These are phyloP conservation scores for Chrysoporthe austroafricana DNA, from an alignment of 2,329 filamentous ascomycete genomes.

Conservation along the genomic window DNA sequence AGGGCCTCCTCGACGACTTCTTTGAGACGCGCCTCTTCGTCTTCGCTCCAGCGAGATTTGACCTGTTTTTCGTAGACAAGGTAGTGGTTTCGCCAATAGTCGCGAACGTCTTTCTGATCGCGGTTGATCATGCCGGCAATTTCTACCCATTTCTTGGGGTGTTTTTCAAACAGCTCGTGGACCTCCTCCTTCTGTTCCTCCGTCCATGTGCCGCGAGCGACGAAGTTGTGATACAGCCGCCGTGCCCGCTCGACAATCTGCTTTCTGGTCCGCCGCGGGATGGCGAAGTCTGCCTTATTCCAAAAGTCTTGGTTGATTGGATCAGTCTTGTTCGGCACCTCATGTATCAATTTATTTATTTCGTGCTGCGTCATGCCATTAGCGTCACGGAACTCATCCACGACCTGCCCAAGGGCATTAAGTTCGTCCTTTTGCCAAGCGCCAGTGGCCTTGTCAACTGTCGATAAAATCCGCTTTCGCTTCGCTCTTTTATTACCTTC, in stretches of 20 bases:
- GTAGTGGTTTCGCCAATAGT: slow-evolving; percentile 72
- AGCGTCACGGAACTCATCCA: slow-evolving; percentile 50
- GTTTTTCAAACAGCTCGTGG: slow-evolving; percentile 46
- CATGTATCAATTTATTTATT: slow-evolving; percentile 45
- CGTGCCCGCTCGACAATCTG: slow-evolving; percentile 62
- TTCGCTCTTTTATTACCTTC: neutral
- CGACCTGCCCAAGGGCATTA: slow-evolving; percentile 43
- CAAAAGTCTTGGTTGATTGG: slow-evolving; percentile 51
- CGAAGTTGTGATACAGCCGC: slow-evolving; percentile 68
- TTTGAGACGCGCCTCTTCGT: slow-evolving; percentile 61
- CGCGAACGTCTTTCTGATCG: slow-evolving; percentile 66
- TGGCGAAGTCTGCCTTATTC: slow-evolving; percentile 50
- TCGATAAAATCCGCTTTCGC: neutral
- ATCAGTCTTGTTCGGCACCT: slow-evolving; percentile 28
- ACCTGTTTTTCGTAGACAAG: slow-evolving; percentile 58
- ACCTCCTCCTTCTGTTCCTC: slow-evolving; percentile 61
- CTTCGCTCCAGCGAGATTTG: slow-evolving; percentile 61
- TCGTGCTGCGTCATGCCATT: slow-evolving; percentile 47
- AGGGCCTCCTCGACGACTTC: slow-evolving; percentile 58
- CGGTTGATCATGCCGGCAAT: slow-evolving; percentile 68
- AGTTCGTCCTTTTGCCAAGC: slow-evolving; percentile 51
- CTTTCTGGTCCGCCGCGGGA: slow-evolving; percentile 54
- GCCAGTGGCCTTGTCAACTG: slow-evolving; percentile 34
- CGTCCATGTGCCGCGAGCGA: slow-evolving; percentile 63
- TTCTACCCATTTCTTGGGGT: slow-evolving; percentile 62